A percentile compares a stretch with the other conserved stretches of the same genome.
Conservation (phyloP, 257 asterid species). For the Nicotiana paniculata region DNA sequence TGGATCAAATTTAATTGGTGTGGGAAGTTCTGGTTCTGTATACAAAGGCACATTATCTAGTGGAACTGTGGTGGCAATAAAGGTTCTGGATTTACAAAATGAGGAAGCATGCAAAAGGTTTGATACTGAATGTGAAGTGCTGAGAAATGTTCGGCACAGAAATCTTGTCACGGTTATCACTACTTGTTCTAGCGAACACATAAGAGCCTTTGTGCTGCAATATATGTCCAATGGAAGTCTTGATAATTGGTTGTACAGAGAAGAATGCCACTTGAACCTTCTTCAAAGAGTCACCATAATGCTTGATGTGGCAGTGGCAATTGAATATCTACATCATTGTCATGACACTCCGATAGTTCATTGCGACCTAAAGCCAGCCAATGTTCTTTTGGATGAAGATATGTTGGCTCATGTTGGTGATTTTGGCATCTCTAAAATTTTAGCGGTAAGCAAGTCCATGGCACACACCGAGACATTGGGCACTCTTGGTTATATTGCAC, state of each 20-base stretch:
- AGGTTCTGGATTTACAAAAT: slow-evolving; percentile 19
- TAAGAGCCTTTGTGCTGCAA: slow-evolving; percentile 24
- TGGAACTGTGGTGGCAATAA: slow-evolving; percentile 17
- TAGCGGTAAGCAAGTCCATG: slow-evolving; percentile 1
- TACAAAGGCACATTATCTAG: slow-evolving; percentile 17
- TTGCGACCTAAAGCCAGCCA: slow-evolving; percentile 34
- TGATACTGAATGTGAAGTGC: slow-evolving; percentile 24
- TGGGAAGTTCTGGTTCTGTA: slow-evolving; percentile 26
- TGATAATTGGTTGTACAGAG: slow-evolving; percentile 19
- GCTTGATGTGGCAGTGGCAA: slow-evolving; percentile 26
- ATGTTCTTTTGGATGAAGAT: slow-evolving; percentile 29
- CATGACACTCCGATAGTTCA: slow-evolving; percentile 18
- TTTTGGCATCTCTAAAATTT: slow-evolving; percentile 35
- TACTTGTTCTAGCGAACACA: slow-evolving; percentile 15
- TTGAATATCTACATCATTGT: slow-evolving; percentile 34
- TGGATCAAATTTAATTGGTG: slow-evolving; percentile 23
- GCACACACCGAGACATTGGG: slow-evolving; percentile 27
- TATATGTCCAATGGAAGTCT: slow-evolving; percentile 32
- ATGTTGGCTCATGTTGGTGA: slow-evolving; percentile 17
- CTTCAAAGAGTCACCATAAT: slow-evolving; percentile 17
- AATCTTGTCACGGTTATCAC: slow-evolving; percentile 31
- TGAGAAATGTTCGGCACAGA: slow-evolving; percentile 23
- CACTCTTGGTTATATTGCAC: slow-evolving; percentile 37
- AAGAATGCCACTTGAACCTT: slow-evolving; percentile 6
- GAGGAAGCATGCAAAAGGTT: slow-evolving; percentile 21